Evolutionary conservation across 1,284 basidiomycete species (phyloP).

Genomic region (Cutaneotrichosporon arboriforme): DNA sequence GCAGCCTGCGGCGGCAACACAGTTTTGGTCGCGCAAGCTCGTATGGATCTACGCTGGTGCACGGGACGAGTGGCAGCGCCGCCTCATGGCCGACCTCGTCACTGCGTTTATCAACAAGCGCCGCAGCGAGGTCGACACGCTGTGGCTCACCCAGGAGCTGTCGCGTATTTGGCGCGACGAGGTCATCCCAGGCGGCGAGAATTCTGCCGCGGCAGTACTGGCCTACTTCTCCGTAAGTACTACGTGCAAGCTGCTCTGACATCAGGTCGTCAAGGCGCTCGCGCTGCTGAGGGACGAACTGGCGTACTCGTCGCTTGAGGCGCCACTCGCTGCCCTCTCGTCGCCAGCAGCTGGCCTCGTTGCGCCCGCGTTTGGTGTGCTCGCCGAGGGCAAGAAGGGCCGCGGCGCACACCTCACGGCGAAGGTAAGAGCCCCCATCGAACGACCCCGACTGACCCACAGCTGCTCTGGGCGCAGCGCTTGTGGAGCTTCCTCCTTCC

Average conservation of each 20-base stretch:
- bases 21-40: constrained; percentile 56
- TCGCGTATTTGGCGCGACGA: constrained; percentile 47
- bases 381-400: constrained; percentile 55
- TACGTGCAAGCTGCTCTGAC: neutral
- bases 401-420: constrained; percentile 61
- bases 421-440: constrained; percentile 53
- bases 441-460: neutral
- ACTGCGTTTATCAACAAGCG: constrained; percentile 72
- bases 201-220: neutral
- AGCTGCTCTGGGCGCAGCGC: constrained; percentile 82
- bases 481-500: constrained; percentile 72
- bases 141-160: constrained; percentile 29
- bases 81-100: constrained; percentile 59
- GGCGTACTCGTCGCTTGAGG: constrained; percentile 57
- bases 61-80: constrained; percentile 57
- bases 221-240: neutral
- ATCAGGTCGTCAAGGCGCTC: constrained; percentile 72
- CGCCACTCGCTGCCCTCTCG: constrained; percentile 63
- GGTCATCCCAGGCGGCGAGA: constrained; percentile 6
- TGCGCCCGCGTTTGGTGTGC: constrained; percentile 64
- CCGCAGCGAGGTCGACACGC: constrained; percentile 54
- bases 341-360: constrained; percentile 49
- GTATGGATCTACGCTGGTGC: constrained; percentile 57
- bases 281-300: constrained; percentile 64
- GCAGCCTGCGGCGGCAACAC: constrained; percentile 23